Base-by-base conservation (phyloP, 495 filamentous ascomycete species). In the Trichocladium antarcticum region DNA sequence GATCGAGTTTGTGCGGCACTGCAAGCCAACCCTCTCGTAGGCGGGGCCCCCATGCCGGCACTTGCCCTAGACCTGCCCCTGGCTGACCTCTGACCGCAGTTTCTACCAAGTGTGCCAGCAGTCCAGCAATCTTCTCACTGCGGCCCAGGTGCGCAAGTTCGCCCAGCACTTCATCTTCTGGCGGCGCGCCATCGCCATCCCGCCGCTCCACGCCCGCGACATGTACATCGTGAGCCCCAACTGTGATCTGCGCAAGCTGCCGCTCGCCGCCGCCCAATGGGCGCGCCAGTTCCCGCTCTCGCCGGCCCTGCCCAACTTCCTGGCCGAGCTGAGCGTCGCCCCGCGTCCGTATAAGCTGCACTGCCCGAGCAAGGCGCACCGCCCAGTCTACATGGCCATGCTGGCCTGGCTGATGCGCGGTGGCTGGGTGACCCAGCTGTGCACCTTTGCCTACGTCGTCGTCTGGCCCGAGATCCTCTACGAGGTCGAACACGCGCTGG, bases 151-250 rank as follows among this genome's bases (percentile, higher is more conserved):
- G 51, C 84, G 89, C 49, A 77, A 84, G 58, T 79, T 93, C 41
- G 87, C 89, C 10, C 81, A 84, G 38, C 90, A 97, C 66, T 80
- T 98, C 42, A 87, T 97, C 36, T 93, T 90, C 68, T 96, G 89
- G 88, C 78, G 92, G 27, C 82, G 87, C 42, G 92, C 89, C 31
- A 84, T 90, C 32, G 83, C 89, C 24, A 94, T 98, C 49, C 86
- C 88, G 10, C 92, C 92, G 1, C 75, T 97, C 12, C 87, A 95
- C 55, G 83, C 82, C 29, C 73, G 89, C 28, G 87, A 97, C 61
- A 87, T 80, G n/a, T 98, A 96, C 64, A 84, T 95, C 21, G 80
- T 95, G 27, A 92, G 85, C 19, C 92, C 90, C 0, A 95, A 95
- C 62, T 89, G 87, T 42, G 85, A 95, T 56, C 74, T 87, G 60